Evolutionary conservation across 306 rosid genomes (phyloP).

Genomic region (Medicago lupulina): DNA sequence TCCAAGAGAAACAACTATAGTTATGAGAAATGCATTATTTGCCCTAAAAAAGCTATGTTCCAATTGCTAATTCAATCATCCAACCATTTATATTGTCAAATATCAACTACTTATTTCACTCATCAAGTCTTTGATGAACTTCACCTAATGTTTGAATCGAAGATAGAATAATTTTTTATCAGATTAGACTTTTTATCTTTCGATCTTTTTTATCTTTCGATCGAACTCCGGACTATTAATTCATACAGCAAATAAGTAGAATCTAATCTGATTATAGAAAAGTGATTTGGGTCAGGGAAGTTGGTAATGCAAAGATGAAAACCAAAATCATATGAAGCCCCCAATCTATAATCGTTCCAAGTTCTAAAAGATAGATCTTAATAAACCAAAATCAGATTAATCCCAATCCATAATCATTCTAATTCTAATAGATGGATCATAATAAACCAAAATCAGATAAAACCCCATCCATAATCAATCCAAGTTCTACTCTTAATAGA

Average conservation of each 20-base stretch:
- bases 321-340: slow-evolving; percentile 15
- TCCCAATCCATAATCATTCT: slow-evolving; percentile 29
- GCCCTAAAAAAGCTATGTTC: background rate
- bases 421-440: background rate
- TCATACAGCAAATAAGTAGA: background rate
- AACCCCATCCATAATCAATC: slow-evolving; percentile 26
- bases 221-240: background rate
- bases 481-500: background rate
- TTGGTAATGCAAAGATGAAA: background rate
- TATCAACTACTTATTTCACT: background rate
- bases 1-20: background rate
- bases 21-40: background rate
- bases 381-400: slow-evolving; percentile 14
- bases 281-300: background rate
- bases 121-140: too few relatives aligned
- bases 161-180: too few relatives aligned
- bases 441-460: slow-evolving; percentile 2
- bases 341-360: slow-evolving; percentile 21
- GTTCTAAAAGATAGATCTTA: slow-evolving; percentile 6
- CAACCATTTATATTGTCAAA: background rate
- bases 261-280: background rate
- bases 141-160: too few relatives aligned
- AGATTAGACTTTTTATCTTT: too few relatives aligned
- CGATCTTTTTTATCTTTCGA: too few relatives aligned
- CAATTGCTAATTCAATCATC: background rate